These are phyloP conservation scores for Eragrostis nindensis DNA, from an alignment of 176 grass and related monocot genomes.

Conservation along the genomic window DNA sequence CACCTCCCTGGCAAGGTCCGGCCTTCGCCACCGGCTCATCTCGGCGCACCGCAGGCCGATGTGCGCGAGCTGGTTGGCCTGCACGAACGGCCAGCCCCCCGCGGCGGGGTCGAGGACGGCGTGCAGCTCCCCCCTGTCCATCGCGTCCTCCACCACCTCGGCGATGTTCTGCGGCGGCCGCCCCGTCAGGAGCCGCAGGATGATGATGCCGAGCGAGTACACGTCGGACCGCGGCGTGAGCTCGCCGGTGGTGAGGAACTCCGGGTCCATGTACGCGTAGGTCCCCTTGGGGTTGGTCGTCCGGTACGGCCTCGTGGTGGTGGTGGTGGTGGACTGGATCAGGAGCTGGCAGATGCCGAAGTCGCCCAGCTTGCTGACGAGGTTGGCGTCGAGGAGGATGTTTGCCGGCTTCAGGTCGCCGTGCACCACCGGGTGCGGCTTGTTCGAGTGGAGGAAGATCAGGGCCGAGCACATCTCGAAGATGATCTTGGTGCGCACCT, in stretches of 20 bases:
- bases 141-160: conserved; percentile 43
- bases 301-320: conserved; percentile 22
- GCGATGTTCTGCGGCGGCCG: conserved; percentile 30
- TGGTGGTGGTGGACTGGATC: conserved; percentile 27
- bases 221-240: conserved; percentile 55
- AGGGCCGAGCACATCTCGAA: conserved; percentile 54
- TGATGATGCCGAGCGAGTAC: conserved; percentile 60
- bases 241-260: conserved; percentile 42
- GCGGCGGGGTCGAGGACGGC: conserved; percentile 43
- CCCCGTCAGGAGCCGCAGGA: conserved; percentile 55
- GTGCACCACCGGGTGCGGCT: conserved; percentile 54
- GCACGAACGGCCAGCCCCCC: conserved; percentile 56
- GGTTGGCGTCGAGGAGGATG: conserved; percentile 60
- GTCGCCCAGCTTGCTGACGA: conserved; percentile 61
- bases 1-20: conserved; percentile 46
- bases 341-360: conserved; percentile 58
- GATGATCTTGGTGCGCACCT: conserved; percentile 57
- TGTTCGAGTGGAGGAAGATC: conserved; percentile 60
- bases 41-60: conserved; percentile 51
- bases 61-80: conserved; percentile 45
- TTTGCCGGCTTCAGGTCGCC: conserved; percentile 62
- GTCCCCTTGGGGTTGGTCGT: conserved; percentile 43
- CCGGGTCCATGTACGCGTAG: conserved; percentile 57
- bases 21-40: conserved; percentile 37
- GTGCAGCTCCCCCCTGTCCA: conserved; percentile 41